Evolutionary conservation across 805 yeast genomes (phyloP).

Genomic region (Ogataea methylovora): DNA sequence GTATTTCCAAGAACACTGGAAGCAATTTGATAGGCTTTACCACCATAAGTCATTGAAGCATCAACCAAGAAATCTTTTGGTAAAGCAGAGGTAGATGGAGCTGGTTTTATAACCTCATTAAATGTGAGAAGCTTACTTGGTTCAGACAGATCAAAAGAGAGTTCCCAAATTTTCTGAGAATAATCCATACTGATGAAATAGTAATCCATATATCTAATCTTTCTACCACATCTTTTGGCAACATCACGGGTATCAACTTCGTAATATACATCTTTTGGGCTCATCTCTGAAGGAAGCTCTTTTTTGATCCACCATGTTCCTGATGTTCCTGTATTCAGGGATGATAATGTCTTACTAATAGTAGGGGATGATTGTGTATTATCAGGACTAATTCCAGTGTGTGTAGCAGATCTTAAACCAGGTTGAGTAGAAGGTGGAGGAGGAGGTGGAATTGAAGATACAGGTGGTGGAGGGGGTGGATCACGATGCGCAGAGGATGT

Average conservation of each 20-base stretch:
- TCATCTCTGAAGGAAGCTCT: constrained; percentile 48
- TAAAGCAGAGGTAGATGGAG: constrained; percentile 29
- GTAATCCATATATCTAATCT: constrained; percentile 48
- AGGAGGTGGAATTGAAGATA: constrained; percentile 11
- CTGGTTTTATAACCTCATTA: constrained; percentile 23
- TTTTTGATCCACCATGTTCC: constrained; percentile 62
- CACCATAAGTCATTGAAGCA: constrained; percentile 45
- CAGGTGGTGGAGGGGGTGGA: constrained; percentile 14
- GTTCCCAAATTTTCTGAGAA: constrained; percentile 54
- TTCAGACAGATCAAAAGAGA: constrained; percentile 45
- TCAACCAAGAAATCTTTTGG: constrained; percentile 41
- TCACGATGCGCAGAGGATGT: constrained; percentile 5
- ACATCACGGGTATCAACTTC: constrained; percentile 59
- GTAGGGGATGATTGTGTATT: too few species aligned
- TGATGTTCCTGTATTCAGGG: constrained; percentile 14
- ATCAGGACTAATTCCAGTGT: too few species aligned
- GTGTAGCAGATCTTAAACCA: constrained; percentile 13
- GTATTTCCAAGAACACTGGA: constrained; percentile 27
- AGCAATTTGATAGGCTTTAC: constrained; percentile 39
- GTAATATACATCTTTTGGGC: constrained; percentile 39
- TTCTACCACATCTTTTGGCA: constrained; percentile 49
- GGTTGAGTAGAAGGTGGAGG: constrained; percentile 19
- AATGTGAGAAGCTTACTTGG: constrained; percentile 43
- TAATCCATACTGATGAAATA: constrained; percentile 69
- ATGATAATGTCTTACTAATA: too few species aligned